Evolutionary conservation across 768 basidiomycete species (phyloP).

Genomic region (Lactifluus piperatus): DNA sequence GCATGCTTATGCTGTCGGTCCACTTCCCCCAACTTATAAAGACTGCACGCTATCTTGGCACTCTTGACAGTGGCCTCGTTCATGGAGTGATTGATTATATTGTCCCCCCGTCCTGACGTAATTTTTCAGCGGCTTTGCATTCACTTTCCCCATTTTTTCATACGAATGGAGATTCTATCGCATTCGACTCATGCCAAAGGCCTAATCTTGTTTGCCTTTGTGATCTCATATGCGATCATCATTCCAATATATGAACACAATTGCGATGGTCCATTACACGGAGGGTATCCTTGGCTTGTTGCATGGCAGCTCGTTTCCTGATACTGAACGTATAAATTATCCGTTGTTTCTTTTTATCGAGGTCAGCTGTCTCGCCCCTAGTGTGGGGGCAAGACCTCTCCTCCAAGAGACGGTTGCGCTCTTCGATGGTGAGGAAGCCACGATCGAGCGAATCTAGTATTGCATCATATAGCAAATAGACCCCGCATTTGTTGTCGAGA

Average conservation of each 20-base stretch:
- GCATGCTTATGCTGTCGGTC: constrained; percentile 66
- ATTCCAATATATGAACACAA: too few species aligned
- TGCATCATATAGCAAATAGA: neutral
- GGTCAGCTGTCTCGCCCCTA: constrained; percentile 56
- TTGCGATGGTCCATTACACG: too few species aligned
- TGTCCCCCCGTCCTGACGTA: too few species aligned
- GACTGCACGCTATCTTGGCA: constrained; percentile 42
- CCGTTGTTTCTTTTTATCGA: constrained; percentile 71
- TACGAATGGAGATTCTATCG: too few species aligned
- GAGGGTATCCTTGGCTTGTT: neutral
- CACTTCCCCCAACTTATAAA: constrained; percentile 59
- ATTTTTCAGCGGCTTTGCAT: too few species aligned
- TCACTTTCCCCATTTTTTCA: too few species aligned
- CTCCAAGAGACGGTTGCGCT: constrained; percentile 77
- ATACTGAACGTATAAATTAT: constrained; percentile 32
- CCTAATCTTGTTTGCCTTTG: neutral
- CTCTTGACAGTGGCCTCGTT: constrained; percentile 28
- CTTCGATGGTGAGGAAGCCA: constrained; percentile 47
- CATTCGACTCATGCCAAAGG: too few species aligned
- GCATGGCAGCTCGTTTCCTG: neutral
- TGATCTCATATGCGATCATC: neutral
- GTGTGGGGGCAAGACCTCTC: constrained; percentile 50
- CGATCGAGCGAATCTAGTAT: neutral
- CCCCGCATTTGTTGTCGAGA: neutral
- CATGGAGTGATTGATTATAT: constrained; percentile 70